Conservation (phyloP, 192 early-diverging fungal genomes). For the Phlyctochytrium bullatum region DNA sequence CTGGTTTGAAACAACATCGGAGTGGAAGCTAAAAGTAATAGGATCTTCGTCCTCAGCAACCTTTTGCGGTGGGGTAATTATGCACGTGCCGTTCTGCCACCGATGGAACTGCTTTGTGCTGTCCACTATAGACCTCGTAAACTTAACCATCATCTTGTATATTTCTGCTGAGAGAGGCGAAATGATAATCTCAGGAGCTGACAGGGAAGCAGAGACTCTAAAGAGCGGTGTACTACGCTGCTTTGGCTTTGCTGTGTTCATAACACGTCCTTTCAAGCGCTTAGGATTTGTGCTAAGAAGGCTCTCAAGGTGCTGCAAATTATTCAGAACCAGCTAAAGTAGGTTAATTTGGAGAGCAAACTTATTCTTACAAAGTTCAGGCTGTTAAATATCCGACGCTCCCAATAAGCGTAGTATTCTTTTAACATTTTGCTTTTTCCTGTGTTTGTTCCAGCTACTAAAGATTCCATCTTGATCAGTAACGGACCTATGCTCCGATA, state of each 20-base stretch:
- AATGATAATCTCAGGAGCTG: conserved; percentile 60
- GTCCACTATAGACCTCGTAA: conserved; percentile 55
- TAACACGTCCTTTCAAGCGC: conserved; percentile 16
- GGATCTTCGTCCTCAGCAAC: conserved; percentile 57
- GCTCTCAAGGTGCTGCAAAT: conserved; percentile 48
- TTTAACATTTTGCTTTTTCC: conserved; percentile 57
- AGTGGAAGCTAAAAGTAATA: conserved; percentile 55
- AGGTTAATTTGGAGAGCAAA: not conserved
- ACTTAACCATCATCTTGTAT: conserved; percentile 63
- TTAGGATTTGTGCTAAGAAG: conserved; percentile 31
- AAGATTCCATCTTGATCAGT: conserved; percentile 61
- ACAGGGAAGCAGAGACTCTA: conserved; percentile 54
- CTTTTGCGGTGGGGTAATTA: conserved; percentile 56
- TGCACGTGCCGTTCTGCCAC: conserved; percentile 64
- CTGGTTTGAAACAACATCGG: conserved; percentile 50
- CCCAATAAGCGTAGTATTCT: conserved; percentile 63
- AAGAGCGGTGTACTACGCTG: conserved; percentile 44
- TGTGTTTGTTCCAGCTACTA: conserved; percentile 63
- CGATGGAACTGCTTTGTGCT: conserved; percentile 61
- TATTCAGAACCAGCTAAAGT: conserved; percentile 55
- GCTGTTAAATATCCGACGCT: conserved; percentile 45
- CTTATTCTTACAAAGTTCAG: conserved; percentile 44
- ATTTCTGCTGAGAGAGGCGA: conserved; percentile 54
- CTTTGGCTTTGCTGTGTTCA: conserved; percentile 23
- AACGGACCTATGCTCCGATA: conserved; percentile 60